Conservation (phyloP, 2,329 filamentous ascomycete species). For the Pestalotiopsis sp. region DNA sequence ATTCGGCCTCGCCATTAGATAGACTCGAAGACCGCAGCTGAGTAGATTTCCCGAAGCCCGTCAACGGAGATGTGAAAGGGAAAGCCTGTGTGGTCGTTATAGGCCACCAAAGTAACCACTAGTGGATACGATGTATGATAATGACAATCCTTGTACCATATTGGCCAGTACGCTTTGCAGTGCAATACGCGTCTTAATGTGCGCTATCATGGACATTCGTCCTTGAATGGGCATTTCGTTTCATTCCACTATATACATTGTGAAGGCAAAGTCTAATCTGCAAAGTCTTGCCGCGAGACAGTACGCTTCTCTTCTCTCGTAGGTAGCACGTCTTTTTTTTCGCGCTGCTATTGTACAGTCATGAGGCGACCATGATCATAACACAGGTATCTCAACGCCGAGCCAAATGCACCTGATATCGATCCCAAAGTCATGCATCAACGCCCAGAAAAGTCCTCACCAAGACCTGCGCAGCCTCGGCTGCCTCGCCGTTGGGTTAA, state of each 20-base stretch:
- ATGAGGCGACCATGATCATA: background rate
- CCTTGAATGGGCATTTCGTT: background rate
- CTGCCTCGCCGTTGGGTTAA: background rate
- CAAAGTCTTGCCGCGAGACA: background rate
- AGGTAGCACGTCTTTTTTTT: background rate
- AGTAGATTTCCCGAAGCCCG: background rate
- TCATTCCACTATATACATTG: conserved; percentile 8
- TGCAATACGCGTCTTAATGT: background rate
- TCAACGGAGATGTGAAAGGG: background rate
- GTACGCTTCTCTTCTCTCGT: background rate
- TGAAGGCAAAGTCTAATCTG: conserved; percentile 1
- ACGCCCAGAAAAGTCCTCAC: background rate
- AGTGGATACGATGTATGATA: background rate
- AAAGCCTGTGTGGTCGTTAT: background rate
- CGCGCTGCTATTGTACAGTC: conserved; percentile 4
- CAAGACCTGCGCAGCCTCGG: background rate
- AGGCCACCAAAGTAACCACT: too few species aligned
- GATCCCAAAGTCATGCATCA: background rate
- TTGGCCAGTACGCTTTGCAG: background rate
- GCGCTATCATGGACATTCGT: background rate
- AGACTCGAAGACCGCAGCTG: background rate
- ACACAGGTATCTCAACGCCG: background rate
- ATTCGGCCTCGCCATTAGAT: background rate
- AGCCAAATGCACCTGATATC: conserved; percentile 1
- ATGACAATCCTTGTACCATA: background rate